These are phyloP conservation scores for Mortierella sp. DNA, from an alignment of 371 early-diverging fungal species.

Conservation along the genomic window DNA sequence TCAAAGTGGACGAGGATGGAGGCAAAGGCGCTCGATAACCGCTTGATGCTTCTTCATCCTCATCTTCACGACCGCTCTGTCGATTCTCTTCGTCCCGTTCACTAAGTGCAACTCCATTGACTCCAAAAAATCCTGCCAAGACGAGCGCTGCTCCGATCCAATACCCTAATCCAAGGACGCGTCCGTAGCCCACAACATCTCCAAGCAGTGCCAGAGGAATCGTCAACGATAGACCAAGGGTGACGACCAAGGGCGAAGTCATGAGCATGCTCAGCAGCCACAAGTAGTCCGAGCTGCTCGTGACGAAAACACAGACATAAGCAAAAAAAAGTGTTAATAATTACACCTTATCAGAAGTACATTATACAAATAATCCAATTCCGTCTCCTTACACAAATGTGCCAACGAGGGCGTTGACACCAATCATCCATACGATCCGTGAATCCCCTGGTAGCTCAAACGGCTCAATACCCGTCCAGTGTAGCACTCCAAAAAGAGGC, in stretches of 20 bases:
- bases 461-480: constrained; percentile 73
- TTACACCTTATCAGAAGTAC: too few species aligned
- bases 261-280: constrained; percentile 85
- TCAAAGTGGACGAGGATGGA: background rate
- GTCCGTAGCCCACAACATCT: constrained; percentile 75
- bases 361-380: too few species aligned
- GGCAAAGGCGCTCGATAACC: background rate
- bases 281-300: constrained; percentile 74
- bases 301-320: constrained; percentile 17
- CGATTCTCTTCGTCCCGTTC: constrained; percentile 45
- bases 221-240: constrained; percentile 81
- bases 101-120: constrained; percentile 63
- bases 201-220: constrained; percentile 83
- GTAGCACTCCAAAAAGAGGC: constrained; percentile 77
- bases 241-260: constrained; percentile 85
- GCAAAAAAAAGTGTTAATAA: constrained; percentile 8
- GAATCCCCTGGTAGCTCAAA: constrained; percentile 71
- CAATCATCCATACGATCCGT: constrained; percentile 70
- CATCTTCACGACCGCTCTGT: background rate
- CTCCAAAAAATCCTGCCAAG: constrained; percentile 74
- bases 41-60: constrained; percentile 4
- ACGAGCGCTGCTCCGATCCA: constrained; percentile 76
- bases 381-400: constrained; percentile 69
- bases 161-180: constrained; percentile 67
- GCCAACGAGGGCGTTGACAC: constrained; percentile 81